phyloP scores from a whole-genome alignment of 208 protist genomes.

The Vickermania spadyakhi region DNA sequence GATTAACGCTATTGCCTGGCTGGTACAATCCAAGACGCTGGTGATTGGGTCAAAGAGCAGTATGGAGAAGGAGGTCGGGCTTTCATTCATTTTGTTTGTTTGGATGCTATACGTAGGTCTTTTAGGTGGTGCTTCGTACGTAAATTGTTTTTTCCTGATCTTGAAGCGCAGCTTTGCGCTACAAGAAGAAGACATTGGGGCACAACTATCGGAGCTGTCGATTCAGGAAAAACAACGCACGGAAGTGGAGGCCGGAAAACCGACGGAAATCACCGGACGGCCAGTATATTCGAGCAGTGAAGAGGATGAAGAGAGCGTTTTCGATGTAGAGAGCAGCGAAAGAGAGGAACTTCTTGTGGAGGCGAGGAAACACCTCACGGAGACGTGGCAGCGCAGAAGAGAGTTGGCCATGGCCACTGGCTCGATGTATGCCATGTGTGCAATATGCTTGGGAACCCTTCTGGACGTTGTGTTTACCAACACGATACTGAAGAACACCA shows the following conservation, averaged over 20 bases:
- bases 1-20: slow-evolving; percentile 78
- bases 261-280: neutral
- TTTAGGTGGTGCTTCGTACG: slow-evolving; percentile 85
- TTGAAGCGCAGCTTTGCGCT: slow-evolving; percentile 25
- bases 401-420: slow-evolving; percentile 84
- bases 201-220: neutral
- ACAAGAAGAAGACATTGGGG: slow-evolving; percentile 23
- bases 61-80: slow-evolving; percentile 21
- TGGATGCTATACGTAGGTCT: slow-evolving; percentile 90
- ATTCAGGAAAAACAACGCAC: neutral
- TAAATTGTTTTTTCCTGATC: slow-evolving; percentile 89
- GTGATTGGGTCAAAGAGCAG: slow-evolving; percentile 38
- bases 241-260: neutral
- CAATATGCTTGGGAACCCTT: slow-evolving; percentile 59
- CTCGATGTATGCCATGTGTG: slow-evolving; percentile 65
- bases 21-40: slow-evolving; percentile 66
- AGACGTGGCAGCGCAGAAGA: slow-evolving; percentile 41
- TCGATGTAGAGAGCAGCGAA: neutral
- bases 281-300: neutral
- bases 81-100: slow-evolving; percentile 66
- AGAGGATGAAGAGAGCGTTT: slow-evolving; percentile 2
- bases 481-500: slow-evolving; percentile 28
- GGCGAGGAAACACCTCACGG: slow-evolving; percentile 6
- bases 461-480: slow-evolving; percentile 73
- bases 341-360: neutral